Base-by-base conservation (phyloP, 306 rosid species). In the Vachellia pachyceras region DNA sequence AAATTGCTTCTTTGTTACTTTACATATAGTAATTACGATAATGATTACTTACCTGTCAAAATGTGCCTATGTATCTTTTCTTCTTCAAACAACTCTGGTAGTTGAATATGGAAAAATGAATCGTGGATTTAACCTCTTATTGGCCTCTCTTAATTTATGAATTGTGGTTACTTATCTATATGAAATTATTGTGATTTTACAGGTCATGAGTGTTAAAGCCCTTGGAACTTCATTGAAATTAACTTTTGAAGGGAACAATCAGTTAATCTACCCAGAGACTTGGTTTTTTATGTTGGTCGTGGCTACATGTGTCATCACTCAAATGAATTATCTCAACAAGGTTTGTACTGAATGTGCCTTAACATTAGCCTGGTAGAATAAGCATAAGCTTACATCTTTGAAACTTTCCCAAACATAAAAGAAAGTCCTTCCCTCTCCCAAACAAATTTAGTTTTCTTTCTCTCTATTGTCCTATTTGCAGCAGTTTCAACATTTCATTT, bases 161-260 rank as follows among this genome's bases (percentile, higher is more conserved):
- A 47, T 46, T 72, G 76, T 49, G 45, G 29, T 3, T 8, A 69
- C 82, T 82, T 58, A 73, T 69, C 33, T 37, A 35, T 29, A 5
- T 75, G 46, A 15, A 44, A 67, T 75, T 44, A 18, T 79, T 71
- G 10, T 69, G 44, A 54, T 63, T 85, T 46, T 87, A 78, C 90
- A 94, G 98, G 98, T 94, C 76, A 92, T 94, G 98, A 92, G 98
- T 84, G 97, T 94, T 80, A 94, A 94, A 85, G 98, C 98, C 86
- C 87, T 94, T 50, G 98, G 98, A 76, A 94, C 91, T 69, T 89
- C 98, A 63, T 83, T 94, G 83, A 94, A 92, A 42, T 89, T 94
- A 82, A 94, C 95, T 69, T 89, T 94, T 83, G 92, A 90, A 87
- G 98, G 97, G 70, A 90, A 88, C 22, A 94, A 90, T 83, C 98